Evolutionary conservation across 495 filamentous ascomycete genomes (phyloP).

Genomic region (Zalerion maritima): DNA sequence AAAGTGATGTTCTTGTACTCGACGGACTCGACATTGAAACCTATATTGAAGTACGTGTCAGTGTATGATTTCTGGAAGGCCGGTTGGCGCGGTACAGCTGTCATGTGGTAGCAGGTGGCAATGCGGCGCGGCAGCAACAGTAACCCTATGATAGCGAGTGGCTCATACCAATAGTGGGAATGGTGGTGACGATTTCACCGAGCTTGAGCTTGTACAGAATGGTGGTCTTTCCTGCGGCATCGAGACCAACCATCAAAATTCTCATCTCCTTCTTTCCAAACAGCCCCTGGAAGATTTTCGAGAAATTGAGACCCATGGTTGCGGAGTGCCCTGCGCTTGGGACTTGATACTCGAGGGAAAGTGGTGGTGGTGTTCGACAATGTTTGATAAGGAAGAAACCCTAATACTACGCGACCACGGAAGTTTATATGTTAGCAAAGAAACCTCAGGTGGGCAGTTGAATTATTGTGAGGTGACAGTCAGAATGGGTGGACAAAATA

Average conservation of each 20-base stretch:
- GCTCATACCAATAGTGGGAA: constrained; percentile 93
- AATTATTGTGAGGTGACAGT: no score
- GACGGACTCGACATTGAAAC: constrained; percentile 99
- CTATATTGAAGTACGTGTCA: constrained; percentile 32
- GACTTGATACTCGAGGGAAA: no score
- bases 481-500: no score
- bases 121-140: no score
- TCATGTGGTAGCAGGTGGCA: not conserved
- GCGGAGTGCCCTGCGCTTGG: constrained; percentile 24
- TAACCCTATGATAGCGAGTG: no score
- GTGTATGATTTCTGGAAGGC: constrained; percentile 3
- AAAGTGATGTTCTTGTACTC: constrained; percentile 99
- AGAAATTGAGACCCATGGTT: constrained; percentile 90
- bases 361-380: no score
- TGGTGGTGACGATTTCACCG: constrained; percentile 98
- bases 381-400: no score
- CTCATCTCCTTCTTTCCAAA: constrained; percentile 99
- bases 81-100: constrained; percentile 3
- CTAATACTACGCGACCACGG: no score
- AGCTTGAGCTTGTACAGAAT: constrained; percentile 99
- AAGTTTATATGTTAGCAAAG: no score
- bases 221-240: constrained; percentile 98
- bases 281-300: constrained; percentile 83
- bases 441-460: no score
- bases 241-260: constrained; percentile 98